phyloP scores from a whole-genome alignment of 495 filamentous ascomycete genomes.

The Aspergillus bridgeri region DNA sequence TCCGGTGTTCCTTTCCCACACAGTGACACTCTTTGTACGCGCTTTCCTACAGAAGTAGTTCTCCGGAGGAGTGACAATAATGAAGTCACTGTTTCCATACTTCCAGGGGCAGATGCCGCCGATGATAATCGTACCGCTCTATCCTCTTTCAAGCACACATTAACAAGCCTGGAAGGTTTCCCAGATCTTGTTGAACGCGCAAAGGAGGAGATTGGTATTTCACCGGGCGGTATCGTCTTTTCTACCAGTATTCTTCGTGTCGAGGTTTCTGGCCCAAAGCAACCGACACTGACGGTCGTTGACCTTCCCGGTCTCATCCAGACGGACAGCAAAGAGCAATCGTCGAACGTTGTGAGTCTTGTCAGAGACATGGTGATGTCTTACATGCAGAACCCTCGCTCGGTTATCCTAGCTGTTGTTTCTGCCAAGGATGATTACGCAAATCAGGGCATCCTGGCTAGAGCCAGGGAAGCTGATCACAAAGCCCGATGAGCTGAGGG shows the following conservation, averaged over 20 bases:
- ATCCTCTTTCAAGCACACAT: slow-evolving; percentile 31
- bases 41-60: slow-evolving; percentile 65
- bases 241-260: slow-evolving; percentile 61
- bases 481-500: slow-evolving; percentile 41
- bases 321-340: slow-evolving; percentile 34
- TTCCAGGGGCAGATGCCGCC: slow-evolving; percentile 25
- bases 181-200: slow-evolving; percentile 52
- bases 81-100: slow-evolving; percentile 43
- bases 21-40: slow-evolving; percentile 62
- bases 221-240: slow-evolving; percentile 34
- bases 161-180: no score
- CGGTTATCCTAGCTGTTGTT: slow-evolving; percentile 63
- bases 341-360: slow-evolving; percentile 31
- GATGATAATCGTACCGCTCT: slow-evolving; percentile 18
- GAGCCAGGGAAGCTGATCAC: no score
- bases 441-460: no score
- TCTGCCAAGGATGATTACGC: slow-evolving; percentile 48
- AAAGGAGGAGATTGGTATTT: slow-evolving; percentile 49
- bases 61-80: slow-evolving; percentile 29
- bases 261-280: slow-evolving; percentile 55
- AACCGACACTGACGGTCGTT: slow-evolving; percentile 62
- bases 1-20: slow-evolving; percentile 65
- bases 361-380: slow-evolving; percentile 49
- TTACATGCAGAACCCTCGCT: slow-evolving; percentile 56
- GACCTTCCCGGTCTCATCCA: slow-evolving; percentile 63